Evolutionary conservation across 176 grass and related monocot species (phyloP).

Genomic region (Tillandsia leiboldiana): DNA sequence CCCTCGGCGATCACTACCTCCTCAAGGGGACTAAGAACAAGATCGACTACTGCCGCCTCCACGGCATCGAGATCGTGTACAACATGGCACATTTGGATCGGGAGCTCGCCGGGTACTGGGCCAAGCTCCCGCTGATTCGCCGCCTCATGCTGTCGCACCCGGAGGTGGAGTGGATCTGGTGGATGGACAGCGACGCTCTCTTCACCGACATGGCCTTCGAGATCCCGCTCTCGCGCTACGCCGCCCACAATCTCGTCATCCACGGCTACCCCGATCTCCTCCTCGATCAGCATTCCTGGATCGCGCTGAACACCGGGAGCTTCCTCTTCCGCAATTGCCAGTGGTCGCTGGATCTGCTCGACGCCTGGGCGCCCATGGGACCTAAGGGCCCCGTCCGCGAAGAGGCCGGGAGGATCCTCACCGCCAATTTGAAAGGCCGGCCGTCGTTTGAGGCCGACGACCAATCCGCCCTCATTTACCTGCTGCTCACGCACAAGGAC

Average conservation of each 20-base stretch:
- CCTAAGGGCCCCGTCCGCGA: slow-evolving; percentile 58
- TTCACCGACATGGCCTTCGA: slow-evolving; percentile 98
- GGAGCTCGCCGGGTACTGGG: slow-evolving; percentile 87
- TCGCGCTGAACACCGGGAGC: slow-evolving; percentile 79
- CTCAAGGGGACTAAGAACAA: slow-evolving; percentile 88
- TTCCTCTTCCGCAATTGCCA: slow-evolving; percentile 89
- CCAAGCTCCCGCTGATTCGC: slow-evolving; percentile 82
- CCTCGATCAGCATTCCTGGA: slow-evolving; percentile 76
- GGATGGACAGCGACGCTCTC: slow-evolving; percentile 92
- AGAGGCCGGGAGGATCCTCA: slow-evolving; percentile 71
- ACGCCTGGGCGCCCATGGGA: slow-evolving; percentile 83
- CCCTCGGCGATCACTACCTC: slow-evolving; percentile 86
- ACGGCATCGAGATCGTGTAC: slow-evolving; percentile 85
- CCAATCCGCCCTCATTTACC: slow-evolving; percentile 86
- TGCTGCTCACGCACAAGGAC: slow-evolving; percentile 72
- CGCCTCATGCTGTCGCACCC: slow-evolving; percentile 81
- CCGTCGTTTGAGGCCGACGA: slow-evolving; percentile 87
- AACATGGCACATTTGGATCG: slow-evolving; percentile 79
- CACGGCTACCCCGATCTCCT: slow-evolving; percentile 87
- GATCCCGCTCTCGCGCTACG: slow-evolving; percentile 54
- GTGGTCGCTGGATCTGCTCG: slow-evolving; percentile 83
- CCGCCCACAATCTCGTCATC: slow-evolving; percentile 66
- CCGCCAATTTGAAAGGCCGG: slow-evolving; percentile 59
- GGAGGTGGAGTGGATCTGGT: slow-evolving; percentile 97
- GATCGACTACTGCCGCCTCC: slow-evolving; percentile 89